phyloP scores from a whole-genome alignment of 805 yeast species.

The Maudiozyma serrabonitensis region DNA sequence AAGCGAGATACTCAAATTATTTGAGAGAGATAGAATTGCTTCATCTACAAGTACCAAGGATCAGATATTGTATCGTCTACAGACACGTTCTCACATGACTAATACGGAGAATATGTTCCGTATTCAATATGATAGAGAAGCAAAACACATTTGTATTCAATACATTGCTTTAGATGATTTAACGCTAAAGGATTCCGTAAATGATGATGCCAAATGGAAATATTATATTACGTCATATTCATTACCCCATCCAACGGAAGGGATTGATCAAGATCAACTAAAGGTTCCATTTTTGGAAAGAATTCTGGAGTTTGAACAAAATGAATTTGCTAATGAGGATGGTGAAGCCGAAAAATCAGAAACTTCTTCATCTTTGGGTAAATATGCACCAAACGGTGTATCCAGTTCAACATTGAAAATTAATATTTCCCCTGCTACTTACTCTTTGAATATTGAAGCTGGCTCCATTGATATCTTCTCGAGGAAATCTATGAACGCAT shows the following conservation, averaged over 20 bases:
- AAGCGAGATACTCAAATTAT: constrained; percentile 68
- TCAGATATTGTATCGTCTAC: constrained; percentile 85
- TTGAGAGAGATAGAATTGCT: constrained; percentile 67
- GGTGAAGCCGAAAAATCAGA: constrained; percentile 17
- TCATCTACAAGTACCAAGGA: constrained; percentile 65
- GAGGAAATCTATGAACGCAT: constrained; percentile 43
- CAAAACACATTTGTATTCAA: constrained; percentile 54
- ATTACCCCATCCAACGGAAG: constrained; percentile 96
- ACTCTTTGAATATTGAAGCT: constrained; percentile 71
- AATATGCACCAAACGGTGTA: constrained; percentile 41
- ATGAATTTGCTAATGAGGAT: constrained; percentile 29
- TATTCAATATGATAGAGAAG: constrained; percentile 53
- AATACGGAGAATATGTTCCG: constrained; percentile 90
- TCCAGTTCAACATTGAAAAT: constrained; percentile 66
- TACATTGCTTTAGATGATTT: constrained; percentile 82
- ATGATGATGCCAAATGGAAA: constrained; percentile 78
- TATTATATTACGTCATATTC: constrained; percentile 88
- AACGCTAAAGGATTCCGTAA: constrained; percentile 61
- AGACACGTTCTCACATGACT: constrained; percentile 71
- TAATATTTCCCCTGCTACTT: constrained; percentile 67
- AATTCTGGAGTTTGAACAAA: constrained; percentile 46
- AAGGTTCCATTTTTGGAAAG: constrained; percentile 69
- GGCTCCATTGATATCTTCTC: constrained; percentile 72
- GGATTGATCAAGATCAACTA: constrained; percentile 69
- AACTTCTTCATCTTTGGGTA: constrained; percentile 3